These are phyloP conservation scores for Saturnispora mendoncae DNA, from an alignment of 805 yeast genomes.

Conservation along the genomic window DNA sequence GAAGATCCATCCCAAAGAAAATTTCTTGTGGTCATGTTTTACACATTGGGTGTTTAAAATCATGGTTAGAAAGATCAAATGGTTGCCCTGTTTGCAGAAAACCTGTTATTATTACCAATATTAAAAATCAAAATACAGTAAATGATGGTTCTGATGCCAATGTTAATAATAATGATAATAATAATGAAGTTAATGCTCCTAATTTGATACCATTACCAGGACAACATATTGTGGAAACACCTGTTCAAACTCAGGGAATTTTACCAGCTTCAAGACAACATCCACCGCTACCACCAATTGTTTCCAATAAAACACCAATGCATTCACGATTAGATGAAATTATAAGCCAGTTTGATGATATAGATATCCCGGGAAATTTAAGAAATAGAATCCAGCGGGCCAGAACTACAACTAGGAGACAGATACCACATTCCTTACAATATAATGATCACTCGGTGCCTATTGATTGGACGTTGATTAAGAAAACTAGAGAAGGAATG, in stretches of 20 bases:
- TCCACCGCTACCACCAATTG: constrained; percentile 19
- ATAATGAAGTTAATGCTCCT: too few relatives aligned
- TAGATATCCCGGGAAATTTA: too few relatives aligned
- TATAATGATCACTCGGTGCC: neutral
- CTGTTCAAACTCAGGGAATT: neutral
- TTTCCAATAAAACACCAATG: neutral
- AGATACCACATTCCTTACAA: neutral
- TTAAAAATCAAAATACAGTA: too few relatives aligned
- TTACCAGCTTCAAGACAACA: neutral
- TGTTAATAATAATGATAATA: too few relatives aligned
- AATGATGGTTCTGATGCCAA: too few relatives aligned
- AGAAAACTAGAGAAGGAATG: neutral
- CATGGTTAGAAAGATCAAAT: constrained; percentile 88
- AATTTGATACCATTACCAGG: too few relatives aligned
- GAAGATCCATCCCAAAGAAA: constrained; percentile 57
- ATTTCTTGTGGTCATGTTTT: constrained; percentile 79
- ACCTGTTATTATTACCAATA: constrained; percentile 41
- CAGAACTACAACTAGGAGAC: too few relatives aligned
- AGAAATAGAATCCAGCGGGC: too few relatives aligned
- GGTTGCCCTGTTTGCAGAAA: constrained; percentile 89
- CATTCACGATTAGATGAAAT: too few relatives aligned
- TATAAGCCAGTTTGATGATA: too few relatives aligned
- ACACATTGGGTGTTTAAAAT: constrained; percentile 82
- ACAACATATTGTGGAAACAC: too few relatives aligned
- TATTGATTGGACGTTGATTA: neutral